Conservation (phyloP, 371 early-diverging fungal species). For the Batrachochytrium dendrobatidis region DNA sequence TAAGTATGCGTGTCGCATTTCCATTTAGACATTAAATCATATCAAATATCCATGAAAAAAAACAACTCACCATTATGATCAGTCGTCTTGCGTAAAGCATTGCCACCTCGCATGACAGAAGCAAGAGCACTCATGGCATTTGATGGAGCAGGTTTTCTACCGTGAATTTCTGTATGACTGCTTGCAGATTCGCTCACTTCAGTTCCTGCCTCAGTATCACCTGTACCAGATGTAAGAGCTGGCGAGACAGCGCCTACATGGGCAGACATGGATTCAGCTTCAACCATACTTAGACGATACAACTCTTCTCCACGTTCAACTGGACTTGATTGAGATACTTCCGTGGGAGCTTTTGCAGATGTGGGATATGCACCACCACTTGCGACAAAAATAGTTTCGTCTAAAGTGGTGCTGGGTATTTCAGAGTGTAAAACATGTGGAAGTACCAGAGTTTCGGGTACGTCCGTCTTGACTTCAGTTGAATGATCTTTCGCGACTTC, state of each 20-base stretch:
- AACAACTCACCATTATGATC: no score
- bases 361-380: neutral
- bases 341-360: neutral
- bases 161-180: neutral
- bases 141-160: conserved; percentile 9
- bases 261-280: neutral
- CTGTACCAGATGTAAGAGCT: neutral
- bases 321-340: neutral
- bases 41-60: no score
- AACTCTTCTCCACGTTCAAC: conserved; percentile 1
- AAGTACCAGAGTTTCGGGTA: no score
- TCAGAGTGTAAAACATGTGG: no score
- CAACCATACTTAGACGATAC: neutral
- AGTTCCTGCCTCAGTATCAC: neutral
- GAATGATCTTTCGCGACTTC: neutral
- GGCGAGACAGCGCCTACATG: no score
- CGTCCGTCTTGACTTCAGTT: neutral
- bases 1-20: no score
- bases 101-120: conserved; percentile 21
- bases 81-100: neutral
- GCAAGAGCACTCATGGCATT: conserved; percentile 32
- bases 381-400: neutral
- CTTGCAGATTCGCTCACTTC: neutral
- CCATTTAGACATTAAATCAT: no score
- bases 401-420: neutral